Conservation (phyloP, 805 yeast species). For the Ogataea thermomethanolica region DNA sequence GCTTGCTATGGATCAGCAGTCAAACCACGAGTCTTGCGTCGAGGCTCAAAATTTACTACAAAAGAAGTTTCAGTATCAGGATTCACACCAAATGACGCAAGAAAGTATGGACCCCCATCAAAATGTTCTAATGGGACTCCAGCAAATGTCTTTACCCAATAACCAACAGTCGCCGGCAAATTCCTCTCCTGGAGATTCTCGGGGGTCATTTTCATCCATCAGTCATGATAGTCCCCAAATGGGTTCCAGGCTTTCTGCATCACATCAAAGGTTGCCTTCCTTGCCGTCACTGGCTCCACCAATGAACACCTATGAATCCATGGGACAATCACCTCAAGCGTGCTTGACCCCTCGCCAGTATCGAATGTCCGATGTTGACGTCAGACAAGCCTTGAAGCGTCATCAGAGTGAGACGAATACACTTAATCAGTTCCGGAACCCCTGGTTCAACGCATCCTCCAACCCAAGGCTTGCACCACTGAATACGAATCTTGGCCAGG, state of each 20-base stretch:
- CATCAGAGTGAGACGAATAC: constrained; percentile 19
- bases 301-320: constrained; percentile 2
- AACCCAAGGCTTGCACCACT: constrained; percentile 16
- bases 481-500: constrained; percentile 10
- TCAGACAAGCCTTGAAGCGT: constrained; percentile 17
- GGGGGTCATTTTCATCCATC: constrained; percentile 1
- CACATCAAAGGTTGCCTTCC: constrained; percentile 23
- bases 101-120: constrained; percentile 14
- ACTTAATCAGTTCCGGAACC: constrained; percentile 19
- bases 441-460: constrained; percentile 18
- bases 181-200: constrained; percentile 5
- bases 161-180: constrained; percentile 8
- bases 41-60: constrained; percentile 3
- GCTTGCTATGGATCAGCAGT: constrained; percentile 4
- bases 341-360: constrained; percentile 19
- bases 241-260: constrained; percentile 17
- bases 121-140: constrained; percentile 19
- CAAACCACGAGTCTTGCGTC: constrained; percentile 2
- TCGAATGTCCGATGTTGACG: constrained; percentile 15
- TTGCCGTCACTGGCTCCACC: constrained; percentile 16
- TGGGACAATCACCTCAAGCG: constrained; percentile 6
- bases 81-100: constrained; percentile 4
- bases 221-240: constrained; percentile 9
- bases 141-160: constrained; percentile 23
- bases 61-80: constrained; percentile 4